Conservation (phyloP, 2,329 filamentous ascomycete species). For the Leptographium procerum region DNA sequence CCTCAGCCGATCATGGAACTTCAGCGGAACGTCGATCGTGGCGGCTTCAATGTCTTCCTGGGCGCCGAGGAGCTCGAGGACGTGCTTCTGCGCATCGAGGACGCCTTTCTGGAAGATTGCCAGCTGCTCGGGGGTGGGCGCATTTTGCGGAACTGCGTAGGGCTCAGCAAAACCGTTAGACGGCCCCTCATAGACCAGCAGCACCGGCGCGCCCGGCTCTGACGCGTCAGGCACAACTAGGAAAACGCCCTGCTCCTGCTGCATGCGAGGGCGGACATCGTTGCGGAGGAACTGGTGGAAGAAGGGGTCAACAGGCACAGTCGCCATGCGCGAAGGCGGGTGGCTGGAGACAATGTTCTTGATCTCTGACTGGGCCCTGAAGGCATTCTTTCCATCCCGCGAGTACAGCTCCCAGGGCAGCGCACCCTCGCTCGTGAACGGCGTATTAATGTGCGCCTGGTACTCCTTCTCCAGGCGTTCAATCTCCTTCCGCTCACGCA, state of each 20-base stretch:
- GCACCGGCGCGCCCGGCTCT: constrained; percentile 48
- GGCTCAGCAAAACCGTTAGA: constrained; percentile 21
- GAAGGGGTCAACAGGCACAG: constrained; percentile 62
- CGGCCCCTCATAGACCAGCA: constrained; percentile 64
- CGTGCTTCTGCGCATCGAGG: constrained; percentile 43
- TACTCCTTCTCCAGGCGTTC: constrained; percentile 70
- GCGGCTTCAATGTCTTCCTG: constrained; percentile 42
- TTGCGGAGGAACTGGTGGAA: constrained; percentile 63
- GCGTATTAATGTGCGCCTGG: constrained; percentile 78
- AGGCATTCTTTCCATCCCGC: constrained; percentile 70
- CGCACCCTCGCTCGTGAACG: constrained; percentile 54
- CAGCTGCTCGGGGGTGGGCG: constrained; percentile 39
- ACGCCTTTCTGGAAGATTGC: constrained; percentile 43
- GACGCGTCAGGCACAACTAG: constrained; percentile 56
- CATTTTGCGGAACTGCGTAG: constrained; percentile 41
- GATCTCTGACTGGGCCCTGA: constrained; percentile 65
- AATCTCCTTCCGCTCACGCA: constrained; percentile 71
- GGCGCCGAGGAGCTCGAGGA: constrained; percentile 44
- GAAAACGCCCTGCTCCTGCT: constrained; percentile 60
- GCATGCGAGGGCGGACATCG: constrained; percentile 51
- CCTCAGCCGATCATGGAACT: constrained; percentile 52
- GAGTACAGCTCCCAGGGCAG: constrained; percentile 84
- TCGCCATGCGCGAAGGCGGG: constrained; percentile 59
- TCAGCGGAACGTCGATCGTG: constrained; percentile 46
- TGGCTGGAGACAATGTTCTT: constrained; percentile 62